A percentile compares a stretch with the other conserved stretches of the same genome.
These are phyloP conservation scores for Spinacia oleracea DNA, from an alignment of 179 eudicot species.

Conservation along the genomic window DNA sequence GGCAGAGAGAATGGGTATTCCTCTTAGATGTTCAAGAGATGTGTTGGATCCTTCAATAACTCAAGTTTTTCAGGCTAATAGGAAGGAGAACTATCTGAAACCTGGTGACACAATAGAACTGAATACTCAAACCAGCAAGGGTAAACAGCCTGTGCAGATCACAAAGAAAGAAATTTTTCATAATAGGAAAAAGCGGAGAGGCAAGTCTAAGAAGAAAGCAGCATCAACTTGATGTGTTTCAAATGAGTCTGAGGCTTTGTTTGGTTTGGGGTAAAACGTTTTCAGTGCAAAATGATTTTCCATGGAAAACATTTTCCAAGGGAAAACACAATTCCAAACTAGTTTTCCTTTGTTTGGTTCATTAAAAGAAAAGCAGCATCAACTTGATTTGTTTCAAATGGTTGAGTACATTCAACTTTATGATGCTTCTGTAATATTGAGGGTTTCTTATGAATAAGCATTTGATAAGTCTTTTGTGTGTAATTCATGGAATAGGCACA, in stretches of 20 bases:
- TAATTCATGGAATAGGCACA: not conserved
- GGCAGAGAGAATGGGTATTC: conserved; percentile 48
- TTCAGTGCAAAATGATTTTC: too few relatives aligned
- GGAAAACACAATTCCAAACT: too few relatives aligned
- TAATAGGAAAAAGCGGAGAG: conserved; percentile 19
- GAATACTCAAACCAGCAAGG: conserved; percentile 4
- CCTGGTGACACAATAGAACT: not conserved
- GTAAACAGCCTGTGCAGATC: not conserved
- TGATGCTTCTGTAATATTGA: too few relatives aligned
- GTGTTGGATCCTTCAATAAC: conserved; percentile 55
- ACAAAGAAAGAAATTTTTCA: conserved; percentile 4
- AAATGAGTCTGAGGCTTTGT: too few relatives aligned
- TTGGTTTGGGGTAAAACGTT: too few relatives aligned
- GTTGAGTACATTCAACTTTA: too few relatives aligned
- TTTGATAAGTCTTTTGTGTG: not conserved
- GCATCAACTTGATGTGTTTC: conserved; percentile 16
- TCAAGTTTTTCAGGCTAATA: conserved; percentile 44
- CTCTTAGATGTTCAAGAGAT: conserved; percentile 44
- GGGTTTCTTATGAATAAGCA: too few relatives aligned
- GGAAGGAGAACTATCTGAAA: conserved; percentile 31
- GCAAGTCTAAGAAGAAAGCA: conserved; percentile 17
- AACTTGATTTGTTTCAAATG: too few relatives aligned
- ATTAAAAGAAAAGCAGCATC: too few relatives aligned
- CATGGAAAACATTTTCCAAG: too few relatives aligned
- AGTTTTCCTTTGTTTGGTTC: too few relatives aligned